Evolutionary conservation across 31 red algal genomes (phyloP), one percentile per base, ranked within the genome.

Genomic region (Porphyra umbilicalis): DNA sequence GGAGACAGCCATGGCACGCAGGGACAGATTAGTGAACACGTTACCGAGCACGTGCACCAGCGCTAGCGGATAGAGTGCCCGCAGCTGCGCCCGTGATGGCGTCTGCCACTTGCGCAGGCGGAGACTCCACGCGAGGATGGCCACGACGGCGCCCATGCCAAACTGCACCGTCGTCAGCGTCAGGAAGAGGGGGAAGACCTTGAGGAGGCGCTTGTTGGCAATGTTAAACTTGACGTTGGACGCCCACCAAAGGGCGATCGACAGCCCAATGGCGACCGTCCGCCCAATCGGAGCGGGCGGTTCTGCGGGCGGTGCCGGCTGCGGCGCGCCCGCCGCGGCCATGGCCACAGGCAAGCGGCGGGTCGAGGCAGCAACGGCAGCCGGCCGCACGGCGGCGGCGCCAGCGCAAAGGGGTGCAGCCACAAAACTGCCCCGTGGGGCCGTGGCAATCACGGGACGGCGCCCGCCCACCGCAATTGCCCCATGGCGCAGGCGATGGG

Each of bases 171-270:
- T 32, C 18, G 88, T 90, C 7, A 90, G 40, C 13, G 83, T 90
- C 15, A 79, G 75, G 79, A 86, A 90, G n/a, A 90, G 84, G 9
- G 88, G 88, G 37, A 90, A 90, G 0, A 85, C 68, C 84, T 90
- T 90, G 37, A 90, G 75, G 32, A 90, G 78, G 11, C 36, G 79
- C 84, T 90, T 90, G 88, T 90, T 90, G 38, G 36, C 75, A 38
- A 90, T 90, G 36, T 90, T 90, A 35, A 90, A 90, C 25, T 32
- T 34, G 42, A 90, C 87, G 76, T 90, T 90, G 32, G 85, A 77
- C 9, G 83, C 88, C 31, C 87, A 90, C 88, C 88, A 90, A 4
- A 71, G 57, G 6, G 57, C 57, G 57, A 71, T 71, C 57, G 57
- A 71, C 25, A 29, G 25, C 6, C 11, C 57, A 71, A 71, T 71